Conservation (phyloP, 495 filamentous ascomycete species). For the Hypoxylon lienhwacheense region DNA sequence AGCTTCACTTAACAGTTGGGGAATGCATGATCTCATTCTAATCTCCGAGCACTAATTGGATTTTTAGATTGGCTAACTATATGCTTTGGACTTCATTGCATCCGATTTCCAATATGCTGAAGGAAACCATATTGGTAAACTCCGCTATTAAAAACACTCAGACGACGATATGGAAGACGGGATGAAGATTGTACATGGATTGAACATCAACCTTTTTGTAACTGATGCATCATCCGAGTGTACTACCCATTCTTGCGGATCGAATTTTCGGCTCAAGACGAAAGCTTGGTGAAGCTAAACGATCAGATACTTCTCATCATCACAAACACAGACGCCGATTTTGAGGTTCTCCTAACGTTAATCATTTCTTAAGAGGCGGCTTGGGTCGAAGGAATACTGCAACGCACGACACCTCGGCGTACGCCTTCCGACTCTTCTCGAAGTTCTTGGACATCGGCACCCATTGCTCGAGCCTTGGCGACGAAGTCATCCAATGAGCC, state of each 20-base stretch:
- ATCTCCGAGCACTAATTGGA: too few species aligned
- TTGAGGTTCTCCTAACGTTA: neutral
- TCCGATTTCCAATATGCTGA: neutral
- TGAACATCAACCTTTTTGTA: neutral
- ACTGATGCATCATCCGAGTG: neutral
- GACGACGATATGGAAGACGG: too few species aligned
- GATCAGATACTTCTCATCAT: too few species aligned
- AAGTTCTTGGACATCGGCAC: slow-evolving; percentile 59
- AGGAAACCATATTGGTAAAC: neutral
- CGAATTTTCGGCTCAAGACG: neutral
- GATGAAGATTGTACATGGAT: too few species aligned
- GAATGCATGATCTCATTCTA: too few species aligned
- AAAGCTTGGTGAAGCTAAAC: neutral
- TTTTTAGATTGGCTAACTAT: neutral
- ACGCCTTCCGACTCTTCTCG: slow-evolving; percentile 65
- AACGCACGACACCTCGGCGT: slow-evolving; percentile 56
- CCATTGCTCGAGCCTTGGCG: slow-evolving; percentile 57
- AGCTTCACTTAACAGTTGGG: too few species aligned
- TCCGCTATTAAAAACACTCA: neutral
- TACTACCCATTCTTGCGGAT: neutral
- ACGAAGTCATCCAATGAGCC: slow-evolving; percentile 91
- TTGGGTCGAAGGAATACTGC: slow-evolving; percentile 31
- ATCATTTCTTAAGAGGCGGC: neutral
- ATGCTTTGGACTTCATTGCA: too few species aligned
- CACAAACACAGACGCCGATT: too few species aligned